phyloP scores from a whole-genome alignment of 2,329 filamentous ascomycete species.

The Fusarium humuli region DNA sequence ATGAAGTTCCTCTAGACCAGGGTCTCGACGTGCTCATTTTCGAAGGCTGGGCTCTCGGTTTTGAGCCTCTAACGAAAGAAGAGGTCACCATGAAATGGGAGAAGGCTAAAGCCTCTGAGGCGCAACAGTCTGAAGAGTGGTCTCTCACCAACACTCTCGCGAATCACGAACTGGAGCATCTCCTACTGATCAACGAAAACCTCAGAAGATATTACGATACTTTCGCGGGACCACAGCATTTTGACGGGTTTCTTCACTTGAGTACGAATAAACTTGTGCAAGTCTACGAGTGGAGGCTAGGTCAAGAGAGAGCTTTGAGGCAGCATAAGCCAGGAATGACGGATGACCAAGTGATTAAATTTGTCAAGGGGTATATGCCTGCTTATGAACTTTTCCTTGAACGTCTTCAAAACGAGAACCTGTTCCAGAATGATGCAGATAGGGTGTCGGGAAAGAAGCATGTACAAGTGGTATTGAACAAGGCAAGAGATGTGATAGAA shows the following conservation, averaged over 20 bases:
- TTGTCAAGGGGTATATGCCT: conserved; percentile 46
- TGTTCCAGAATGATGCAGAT: conserved; percentile 14
- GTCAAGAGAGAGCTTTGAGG: conserved; percentile 37
- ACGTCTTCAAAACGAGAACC: conserved; percentile 29
- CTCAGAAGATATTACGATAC: conserved; percentile 33
- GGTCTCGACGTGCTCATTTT: conserved; percentile 42
- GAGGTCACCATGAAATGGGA: conserved; percentile 37
- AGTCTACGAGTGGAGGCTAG: conserved; percentile 43
- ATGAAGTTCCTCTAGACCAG: conserved; percentile 17
- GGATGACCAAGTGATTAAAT: conserved; percentile 39
- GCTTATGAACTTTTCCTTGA: conserved; percentile 43
- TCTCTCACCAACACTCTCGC: conserved; percentile 29
- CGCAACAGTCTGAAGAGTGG: conserved; percentile 12
- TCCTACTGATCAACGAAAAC: conserved; percentile 41
- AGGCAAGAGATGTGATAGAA: conserved; percentile 18
- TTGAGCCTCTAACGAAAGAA: conserved; percentile 26
- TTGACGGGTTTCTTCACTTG: conserved; percentile 41
- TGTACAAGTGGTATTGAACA: conserved; percentile 12
- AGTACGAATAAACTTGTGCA: conserved; percentile 38
- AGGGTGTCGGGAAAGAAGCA: conserved; percentile 19
- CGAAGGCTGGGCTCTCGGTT: conserved; percentile 45
- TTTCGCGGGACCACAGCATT: conserved; percentile 36
- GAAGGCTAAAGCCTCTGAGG: conserved; percentile 1
- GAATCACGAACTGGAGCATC: conserved; percentile 30
- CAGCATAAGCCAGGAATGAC: conserved; percentile 40